Base-by-base conservation (phyloP, 1,284 basidiomycete genomes). In the Boletus albobrunnescens region DNA sequence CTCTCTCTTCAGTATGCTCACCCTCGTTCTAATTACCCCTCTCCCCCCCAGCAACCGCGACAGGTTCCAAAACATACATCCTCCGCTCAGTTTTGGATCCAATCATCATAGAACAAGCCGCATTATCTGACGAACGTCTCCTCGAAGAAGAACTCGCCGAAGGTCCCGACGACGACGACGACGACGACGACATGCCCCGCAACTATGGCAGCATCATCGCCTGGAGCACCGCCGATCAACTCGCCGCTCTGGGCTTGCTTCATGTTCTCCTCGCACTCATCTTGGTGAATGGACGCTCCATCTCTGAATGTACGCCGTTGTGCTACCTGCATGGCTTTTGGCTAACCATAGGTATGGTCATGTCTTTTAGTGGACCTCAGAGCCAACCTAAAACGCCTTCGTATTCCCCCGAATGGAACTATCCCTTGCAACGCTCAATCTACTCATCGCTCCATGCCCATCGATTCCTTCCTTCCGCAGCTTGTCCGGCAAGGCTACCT, bases 261-360 rank as follows among this genome's bases (percentile, higher is more conserved):
- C 80, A 87, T 50, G 77, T 84, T 19, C 72, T 91, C 31, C 77
- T 91, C 2, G 75, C 84, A 0, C 69, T 91, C 20, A 80, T 91
- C 37, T 71, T 91, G 6, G 83, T 84, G 36, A 82, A 76, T 50
- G 87, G 86, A 24, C 71, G 81, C 9, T 72, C 76, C 20, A 71
- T 91, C 10, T 72, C 73, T 35, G 87, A 91, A 54, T 59, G 88
- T 88, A 57, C 52, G 79, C 69, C 14, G 17, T 23, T 17, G 4
- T 14, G 4, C 9, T 12, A 14, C n/a, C 36, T 31, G 6, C n/a
- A 53, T 41, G 37, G 28, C 50, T 13, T 44, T 53, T 14, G 17
- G 4, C 43, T 55, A 17, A 52, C 20, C 17, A 26, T n/a, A 17
- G 14, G 7, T 24, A 14, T 26, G 26, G 11, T 17, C 2, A 3